These are phyloP conservation scores for Lodderomyces metapsilosis DNA, from an alignment of 1,139 yeast genomes.

Conservation along the genomic window DNA sequence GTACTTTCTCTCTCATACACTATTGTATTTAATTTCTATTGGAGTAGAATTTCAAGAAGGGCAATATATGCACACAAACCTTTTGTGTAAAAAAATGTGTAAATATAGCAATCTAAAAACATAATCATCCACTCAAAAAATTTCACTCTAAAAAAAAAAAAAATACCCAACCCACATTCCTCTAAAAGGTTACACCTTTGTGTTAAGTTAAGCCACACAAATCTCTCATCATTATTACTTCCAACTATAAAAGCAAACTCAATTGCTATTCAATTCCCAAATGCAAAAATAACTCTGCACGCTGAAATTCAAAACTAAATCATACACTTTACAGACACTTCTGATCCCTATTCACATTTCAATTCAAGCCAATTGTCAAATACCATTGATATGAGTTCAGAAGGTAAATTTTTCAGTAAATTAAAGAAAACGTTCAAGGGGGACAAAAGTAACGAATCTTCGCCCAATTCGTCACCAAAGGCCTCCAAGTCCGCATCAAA, in stretches of 20 bases:
- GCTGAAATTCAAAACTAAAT: no score
- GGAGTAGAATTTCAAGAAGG: no score
- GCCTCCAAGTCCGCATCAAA: conserved; percentile 9
- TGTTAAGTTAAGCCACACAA: background rate
- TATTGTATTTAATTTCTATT: no score
- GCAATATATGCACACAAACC: no score
- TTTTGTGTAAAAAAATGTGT: no score
- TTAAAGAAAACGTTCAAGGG: conserved; percentile 30
- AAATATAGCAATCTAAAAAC: no score
- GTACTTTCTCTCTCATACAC: no score
- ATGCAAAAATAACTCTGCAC: no score
- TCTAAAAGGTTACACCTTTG: background rate
- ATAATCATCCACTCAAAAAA: no score
- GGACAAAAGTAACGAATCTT: conserved; percentile 8
- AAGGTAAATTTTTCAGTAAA: conserved; percentile 23
- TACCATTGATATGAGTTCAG: conserved; percentile 9
- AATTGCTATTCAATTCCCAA: background rate
- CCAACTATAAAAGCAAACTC: background rate
- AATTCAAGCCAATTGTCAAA: no score
- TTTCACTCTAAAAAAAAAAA: no score
- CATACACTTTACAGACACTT: background rate
- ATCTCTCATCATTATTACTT: background rate
- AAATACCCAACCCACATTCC: background rate
- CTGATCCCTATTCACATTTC: no score
- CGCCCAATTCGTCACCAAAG: conserved; percentile 10